These are phyloP conservation scores for Choricystis sp. DNA, from an alignment of 139 green algal species.

Conservation along the genomic window DNA sequence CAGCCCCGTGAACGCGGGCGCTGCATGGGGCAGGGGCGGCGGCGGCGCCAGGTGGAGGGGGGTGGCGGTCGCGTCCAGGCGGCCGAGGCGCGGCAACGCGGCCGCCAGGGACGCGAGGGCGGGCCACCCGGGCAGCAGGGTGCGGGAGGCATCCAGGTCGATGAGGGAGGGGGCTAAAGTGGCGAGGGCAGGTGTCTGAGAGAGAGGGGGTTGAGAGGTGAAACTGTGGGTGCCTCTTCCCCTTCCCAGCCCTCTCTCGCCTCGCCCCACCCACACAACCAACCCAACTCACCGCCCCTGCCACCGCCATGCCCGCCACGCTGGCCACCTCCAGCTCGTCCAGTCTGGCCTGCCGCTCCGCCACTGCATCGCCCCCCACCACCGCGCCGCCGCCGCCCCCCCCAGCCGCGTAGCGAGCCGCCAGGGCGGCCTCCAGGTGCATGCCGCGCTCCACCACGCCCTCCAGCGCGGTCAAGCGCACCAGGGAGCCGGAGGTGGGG, in stretches of 20 bases:
- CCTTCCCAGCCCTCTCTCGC: neutral
- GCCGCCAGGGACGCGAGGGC: slow-evolving; percentile 13
- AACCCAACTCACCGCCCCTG: slow-evolving; percentile 24
- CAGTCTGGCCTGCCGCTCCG: neutral
- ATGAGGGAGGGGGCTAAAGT: slow-evolving; percentile 13
- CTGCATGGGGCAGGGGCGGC: too few species aligned
- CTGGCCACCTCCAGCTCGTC: slow-evolving; percentile 3
- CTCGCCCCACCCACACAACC: too few species aligned
- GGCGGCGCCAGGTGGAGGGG: neutral
- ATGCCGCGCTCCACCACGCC: slow-evolving; percentile 15
- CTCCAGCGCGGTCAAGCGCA: slow-evolving; percentile 36
- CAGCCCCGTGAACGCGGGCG: neutral
- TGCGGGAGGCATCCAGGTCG: slow-evolving; percentile 46
- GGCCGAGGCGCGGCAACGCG: slow-evolving; percentile 16
- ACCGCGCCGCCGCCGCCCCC: slow-evolving; percentile 14
- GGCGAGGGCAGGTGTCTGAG: too few species aligned
- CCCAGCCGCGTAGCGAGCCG: slow-evolving; percentile 30
- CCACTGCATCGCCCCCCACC: slow-evolving; percentile 42
- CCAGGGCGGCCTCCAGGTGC: slow-evolving; percentile 27
- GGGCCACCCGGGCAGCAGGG: slow-evolving; percentile 37
- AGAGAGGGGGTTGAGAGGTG: too few species aligned
- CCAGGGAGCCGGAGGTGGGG: slow-evolving; percentile 36
- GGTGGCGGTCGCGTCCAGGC: too few species aligned
- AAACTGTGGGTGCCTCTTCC: neutral
- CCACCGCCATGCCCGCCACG: slow-evolving; percentile 9